Percentiles rank a stretch among this genome's conserved stretches.
phyloP scores from a whole-genome alignment of 2,329 filamentous ascomycete species.

The Verticillium albo-atrum region DNA sequence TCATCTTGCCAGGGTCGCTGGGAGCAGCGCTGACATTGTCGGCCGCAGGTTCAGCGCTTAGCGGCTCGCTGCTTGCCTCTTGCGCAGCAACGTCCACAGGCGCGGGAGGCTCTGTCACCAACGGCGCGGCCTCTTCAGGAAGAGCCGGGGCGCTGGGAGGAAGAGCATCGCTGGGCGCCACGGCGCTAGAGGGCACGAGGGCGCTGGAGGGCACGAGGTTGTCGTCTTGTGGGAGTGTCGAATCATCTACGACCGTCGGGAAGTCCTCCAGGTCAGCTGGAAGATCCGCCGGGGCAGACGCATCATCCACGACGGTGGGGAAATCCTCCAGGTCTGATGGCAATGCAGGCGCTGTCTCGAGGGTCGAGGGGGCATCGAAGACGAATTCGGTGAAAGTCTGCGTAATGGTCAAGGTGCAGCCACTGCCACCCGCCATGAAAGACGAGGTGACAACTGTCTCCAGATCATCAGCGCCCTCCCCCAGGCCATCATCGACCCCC shows the following conservation, averaged over 20 bases:
- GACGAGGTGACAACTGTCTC: slow-evolving; percentile 8
- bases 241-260: background rate
- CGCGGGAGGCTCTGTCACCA: background rate
- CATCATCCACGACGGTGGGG: background rate
- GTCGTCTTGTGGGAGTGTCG: background rate
- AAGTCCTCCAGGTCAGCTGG: background rate
- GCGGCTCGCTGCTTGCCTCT: background rate
- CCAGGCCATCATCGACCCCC: background rate
- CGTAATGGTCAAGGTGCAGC: slow-evolving; percentile 11
- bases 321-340: background rate
- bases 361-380: slow-evolving; percentile 6
- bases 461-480: background rate
- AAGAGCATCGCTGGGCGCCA: no score
- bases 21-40: background rate
- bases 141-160: background rate
- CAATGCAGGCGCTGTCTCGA: background rate
- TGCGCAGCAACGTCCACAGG: background rate
- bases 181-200: background rate
- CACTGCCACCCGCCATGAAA: slow-evolving; percentile 2
- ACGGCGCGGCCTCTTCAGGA: background rate
- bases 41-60: background rate
- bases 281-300: background rate
- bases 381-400: slow-evolving; percentile 10
- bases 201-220: background rate
- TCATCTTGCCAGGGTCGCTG: background rate